phyloP scores from a whole-genome alignment of 805 yeast genomes.

The Lipomyces orientalis region DNA sequence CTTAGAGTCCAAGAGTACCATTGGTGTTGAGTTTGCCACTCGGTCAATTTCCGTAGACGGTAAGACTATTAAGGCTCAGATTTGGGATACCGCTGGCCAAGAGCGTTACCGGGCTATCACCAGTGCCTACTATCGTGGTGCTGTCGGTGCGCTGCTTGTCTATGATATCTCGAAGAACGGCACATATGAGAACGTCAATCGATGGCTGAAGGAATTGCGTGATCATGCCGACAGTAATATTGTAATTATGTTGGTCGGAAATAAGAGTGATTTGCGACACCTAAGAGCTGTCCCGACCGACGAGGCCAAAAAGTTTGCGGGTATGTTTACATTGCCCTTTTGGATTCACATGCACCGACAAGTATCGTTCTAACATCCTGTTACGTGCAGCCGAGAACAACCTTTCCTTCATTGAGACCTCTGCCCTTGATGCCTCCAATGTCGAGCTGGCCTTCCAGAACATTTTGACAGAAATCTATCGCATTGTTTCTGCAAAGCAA shows the following conservation, averaged over 20 bases:
- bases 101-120: conserved; percentile 98
- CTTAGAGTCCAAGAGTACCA: conserved; percentile 90
- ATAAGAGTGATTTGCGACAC: conserved; percentile 93
- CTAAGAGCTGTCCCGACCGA: conserved; percentile 96
- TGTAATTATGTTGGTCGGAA: conserved; percentile 95
- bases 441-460: conserved; percentile 95
- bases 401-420: conserved; percentile 91
- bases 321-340: conserved; percentile 9
- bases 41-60: conserved; percentile 94
- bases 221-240: conserved; percentile 97
- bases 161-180: conserved; percentile 96
- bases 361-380: neutral
- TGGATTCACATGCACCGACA: neutral
- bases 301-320: conserved; percentile 90
- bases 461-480: conserved; percentile 88
- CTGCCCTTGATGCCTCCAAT: conserved; percentile 91
- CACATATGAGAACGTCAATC: conserved; percentile 84
- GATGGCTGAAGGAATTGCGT: conserved; percentile 91
- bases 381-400: conserved; percentile 68
- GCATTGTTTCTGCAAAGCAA: conserved; percentile 92
- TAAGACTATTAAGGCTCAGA: conserved; percentile 93
- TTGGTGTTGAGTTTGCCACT: conserved; percentile 98
- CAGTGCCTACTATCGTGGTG: conserved; percentile 96
- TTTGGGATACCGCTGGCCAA: conserved; percentile 99
- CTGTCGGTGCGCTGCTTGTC: conserved; percentile 95